These are phyloP conservation scores for Colletotrichum abscissum DNA, from an alignment of 2,329 filamentous ascomycete species.

Conservation along the genomic window DNA sequence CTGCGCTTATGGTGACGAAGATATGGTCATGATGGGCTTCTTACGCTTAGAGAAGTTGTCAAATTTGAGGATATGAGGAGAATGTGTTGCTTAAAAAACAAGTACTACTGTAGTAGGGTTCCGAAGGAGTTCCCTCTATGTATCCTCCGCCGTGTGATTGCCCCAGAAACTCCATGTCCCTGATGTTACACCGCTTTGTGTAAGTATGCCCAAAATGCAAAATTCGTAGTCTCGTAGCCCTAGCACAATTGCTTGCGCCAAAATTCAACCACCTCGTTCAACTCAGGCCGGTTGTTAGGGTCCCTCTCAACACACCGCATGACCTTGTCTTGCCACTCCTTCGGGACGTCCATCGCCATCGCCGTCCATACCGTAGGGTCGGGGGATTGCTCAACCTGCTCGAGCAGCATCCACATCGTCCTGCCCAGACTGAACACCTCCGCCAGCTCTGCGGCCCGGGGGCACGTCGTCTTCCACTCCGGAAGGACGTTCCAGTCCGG, in stretches of 20 bases:
- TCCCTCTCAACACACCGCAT: constrained; percentile 29
- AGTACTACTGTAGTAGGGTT: not conserved
- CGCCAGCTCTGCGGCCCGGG: constrained; percentile 36
- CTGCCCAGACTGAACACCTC: constrained; percentile 38
- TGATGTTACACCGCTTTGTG: not conserved
- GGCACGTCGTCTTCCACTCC: constrained; percentile 35
- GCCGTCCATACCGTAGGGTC: constrained; percentile 25
- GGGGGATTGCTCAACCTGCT: constrained; percentile 33
- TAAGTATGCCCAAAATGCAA: not conserved
- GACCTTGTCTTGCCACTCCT: constrained; percentile 27
- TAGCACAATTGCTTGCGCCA: constrained; percentile 13
- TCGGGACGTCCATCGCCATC: constrained; percentile 27
- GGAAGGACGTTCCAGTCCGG: constrained; percentile 38
- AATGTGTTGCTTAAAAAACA: not conserved
- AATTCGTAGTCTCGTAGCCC: not conserved
- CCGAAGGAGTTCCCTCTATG: too few species aligned
- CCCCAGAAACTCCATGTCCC: not conserved
- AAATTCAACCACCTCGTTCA: constrained; percentile 34
- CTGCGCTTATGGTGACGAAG: not conserved
- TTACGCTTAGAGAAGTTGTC: not conserved
- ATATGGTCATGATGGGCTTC: not conserved
- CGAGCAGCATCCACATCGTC: constrained; percentile 38
- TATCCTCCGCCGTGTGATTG: not conserved
- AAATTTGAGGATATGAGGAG: not conserved
- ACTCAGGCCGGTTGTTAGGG: constrained; percentile 31